Conservation (phyloP, 1,284 basidiomycete species). For the Ceratobasidium sp. region DNA sequence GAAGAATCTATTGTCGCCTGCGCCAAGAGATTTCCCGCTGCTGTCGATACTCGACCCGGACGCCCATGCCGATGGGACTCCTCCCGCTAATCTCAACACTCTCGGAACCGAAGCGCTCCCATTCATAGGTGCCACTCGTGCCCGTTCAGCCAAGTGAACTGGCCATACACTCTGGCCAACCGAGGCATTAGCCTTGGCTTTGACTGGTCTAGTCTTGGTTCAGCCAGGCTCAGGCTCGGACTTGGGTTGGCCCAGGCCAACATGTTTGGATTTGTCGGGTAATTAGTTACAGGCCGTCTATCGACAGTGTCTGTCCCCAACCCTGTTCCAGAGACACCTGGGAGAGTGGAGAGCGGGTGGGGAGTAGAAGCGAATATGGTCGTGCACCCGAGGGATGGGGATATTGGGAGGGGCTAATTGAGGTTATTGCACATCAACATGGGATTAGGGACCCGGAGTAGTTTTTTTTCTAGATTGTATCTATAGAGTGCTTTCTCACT, state of each 20-base stretch:
- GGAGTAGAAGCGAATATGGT: not conserved
- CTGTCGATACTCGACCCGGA: conserved; percentile 16
- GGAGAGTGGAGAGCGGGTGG: not conserved
- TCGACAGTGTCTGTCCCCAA: too few species aligned
- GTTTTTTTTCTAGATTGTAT: not conserved
- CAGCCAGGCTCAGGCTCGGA: not conserved
- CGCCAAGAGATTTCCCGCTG: conserved; percentile 11
- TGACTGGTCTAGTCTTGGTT: conserved; percentile 10
- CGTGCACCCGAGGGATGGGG: conserved; percentile 34
- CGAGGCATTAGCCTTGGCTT: conserved; percentile 9
- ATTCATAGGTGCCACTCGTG: conserved; percentile 26
- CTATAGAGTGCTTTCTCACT: not conserved
- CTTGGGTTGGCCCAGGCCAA: conserved; percentile 11
- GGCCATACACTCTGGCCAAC: conserved; percentile 36
- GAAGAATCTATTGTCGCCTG: conserved; percentile 8
- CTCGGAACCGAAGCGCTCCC: conserved; percentile 14
- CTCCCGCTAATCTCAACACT: not conserved
- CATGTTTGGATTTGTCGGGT: conserved; percentile 15
- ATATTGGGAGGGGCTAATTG: conserved; percentile 33
- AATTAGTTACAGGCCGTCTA: not conserved
- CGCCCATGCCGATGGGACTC: conserved; percentile 2
- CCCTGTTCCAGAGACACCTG: too few species aligned
- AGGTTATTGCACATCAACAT: conserved; percentile 32
- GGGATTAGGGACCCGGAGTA: conserved; percentile 10
- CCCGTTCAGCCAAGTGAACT: conserved; percentile 30